phyloP scores from a whole-genome alignment of 805 yeast genomes.

The Candida verbasci region DNA sequence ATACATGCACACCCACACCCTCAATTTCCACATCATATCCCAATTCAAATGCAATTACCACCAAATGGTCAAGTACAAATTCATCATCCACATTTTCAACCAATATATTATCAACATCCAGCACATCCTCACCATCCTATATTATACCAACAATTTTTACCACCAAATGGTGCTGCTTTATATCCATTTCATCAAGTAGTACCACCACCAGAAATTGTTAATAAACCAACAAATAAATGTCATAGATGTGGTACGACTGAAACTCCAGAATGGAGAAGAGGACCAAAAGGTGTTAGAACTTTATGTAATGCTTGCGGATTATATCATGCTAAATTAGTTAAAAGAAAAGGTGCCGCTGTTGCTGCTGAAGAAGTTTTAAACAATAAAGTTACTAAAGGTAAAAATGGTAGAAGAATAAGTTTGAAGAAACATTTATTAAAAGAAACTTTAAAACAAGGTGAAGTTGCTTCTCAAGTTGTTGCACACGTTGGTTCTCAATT shows the following conservation, averaged over 20 bases:
- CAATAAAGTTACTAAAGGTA: constrained; percentile 40
- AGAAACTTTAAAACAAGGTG: constrained; percentile 8
- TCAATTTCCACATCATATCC: background rate
- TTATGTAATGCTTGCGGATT: constrained; percentile 93
- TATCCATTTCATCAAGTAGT: too few species aligned
- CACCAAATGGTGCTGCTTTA: too few species aligned
- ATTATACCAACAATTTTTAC: too few species aligned
- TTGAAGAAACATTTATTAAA: constrained; percentile 23
- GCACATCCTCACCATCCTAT: constrained; percentile 7
- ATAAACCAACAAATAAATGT: constrained; percentile 32
- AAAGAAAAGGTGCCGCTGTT: constrained; percentile 48
- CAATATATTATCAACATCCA: constrained; percentile 4
- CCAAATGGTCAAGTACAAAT: constrained; percentile 6
- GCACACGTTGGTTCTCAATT: too few species aligned
- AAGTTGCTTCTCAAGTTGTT: background rate
- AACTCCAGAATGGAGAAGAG: constrained; percentile 93
- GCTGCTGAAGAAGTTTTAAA: constrained; percentile 46
- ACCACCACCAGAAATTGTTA: constrained; percentile 25
- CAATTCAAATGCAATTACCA: constrained; percentile 2
- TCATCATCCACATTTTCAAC: constrained; percentile 4
- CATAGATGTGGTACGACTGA: constrained; percentile 45
- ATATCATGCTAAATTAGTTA: constrained; percentile 59
- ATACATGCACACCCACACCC: background rate
- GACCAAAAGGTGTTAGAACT: constrained; percentile 78
- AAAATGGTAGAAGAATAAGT: constrained; percentile 38